A percentile compares a stretch with the other conserved stretches of the same genome.
These are phyloP conservation scores for Urochloa ruziziensis DNA, from an alignment of 176 grass and related monocot species.

Conservation along the genomic window DNA sequence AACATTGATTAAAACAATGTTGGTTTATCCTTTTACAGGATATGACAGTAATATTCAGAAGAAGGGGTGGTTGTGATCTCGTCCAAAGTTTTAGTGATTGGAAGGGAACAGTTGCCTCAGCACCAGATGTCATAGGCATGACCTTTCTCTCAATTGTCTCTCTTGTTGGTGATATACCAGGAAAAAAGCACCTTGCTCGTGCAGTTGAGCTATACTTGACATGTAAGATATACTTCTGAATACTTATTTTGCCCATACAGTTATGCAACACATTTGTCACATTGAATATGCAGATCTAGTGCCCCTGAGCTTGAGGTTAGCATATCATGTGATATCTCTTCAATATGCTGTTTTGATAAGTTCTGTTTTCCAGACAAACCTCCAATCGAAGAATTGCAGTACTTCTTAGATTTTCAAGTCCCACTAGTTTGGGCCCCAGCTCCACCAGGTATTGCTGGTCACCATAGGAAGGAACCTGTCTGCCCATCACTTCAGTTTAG, in stretches of 20 bases:
- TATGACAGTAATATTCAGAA: slow-evolving; percentile 98
- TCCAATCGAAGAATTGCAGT: slow-evolving; percentile 91
- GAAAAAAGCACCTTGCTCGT: slow-evolving; percentile 75
- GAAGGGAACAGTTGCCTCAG: slow-evolving; percentile 62
- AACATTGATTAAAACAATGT: not conserved
- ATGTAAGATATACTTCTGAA: slow-evolving; percentile 57
- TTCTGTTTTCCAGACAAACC: slow-evolving; percentile 79
- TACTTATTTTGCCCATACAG: slow-evolving; percentile 18
- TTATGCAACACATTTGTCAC: not conserved
- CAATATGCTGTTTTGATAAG: slow-evolving; percentile 27
- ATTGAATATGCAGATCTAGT: not conserved
- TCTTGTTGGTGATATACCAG: slow-evolving; percentile 72
- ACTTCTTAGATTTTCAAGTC: slow-evolving; percentile 98
- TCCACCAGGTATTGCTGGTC: slow-evolving; percentile 71
- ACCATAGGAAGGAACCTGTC: slow-evolving; percentile 91
- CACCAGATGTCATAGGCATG: slow-evolving; percentile 99
- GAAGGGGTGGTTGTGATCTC: slow-evolving; percentile 94
- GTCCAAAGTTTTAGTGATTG: slow-evolving; percentile 89
- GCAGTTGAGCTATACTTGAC: slow-evolving; percentile 87
- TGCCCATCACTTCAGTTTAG: slow-evolving; percentile 93
- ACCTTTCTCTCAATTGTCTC: slow-evolving; percentile 86
- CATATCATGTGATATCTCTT: slow-evolving; percentile 17
- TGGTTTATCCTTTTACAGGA: slow-evolving; percentile 55
- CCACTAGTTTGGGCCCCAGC: slow-evolving; percentile 84
- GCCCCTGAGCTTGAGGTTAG: not conserved